These are phyloP conservation scores for Sporisorium scitamineum DNA, from an alignment of 1,284 basidiomycete species.

Conservation along the genomic window DNA sequence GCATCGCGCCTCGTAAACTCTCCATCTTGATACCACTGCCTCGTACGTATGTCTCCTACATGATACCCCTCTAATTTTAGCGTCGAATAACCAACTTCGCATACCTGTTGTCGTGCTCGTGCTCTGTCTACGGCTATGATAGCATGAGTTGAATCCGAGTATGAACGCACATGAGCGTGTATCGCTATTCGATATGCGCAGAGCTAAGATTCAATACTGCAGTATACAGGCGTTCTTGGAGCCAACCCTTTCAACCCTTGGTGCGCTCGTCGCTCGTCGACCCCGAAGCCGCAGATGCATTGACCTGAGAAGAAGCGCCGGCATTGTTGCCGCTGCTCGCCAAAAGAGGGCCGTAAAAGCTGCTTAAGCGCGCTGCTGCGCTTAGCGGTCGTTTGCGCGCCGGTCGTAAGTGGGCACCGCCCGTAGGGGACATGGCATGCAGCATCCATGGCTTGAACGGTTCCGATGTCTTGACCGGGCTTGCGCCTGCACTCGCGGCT, in stretches of 20 bases:
- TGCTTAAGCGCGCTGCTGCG: conserved; percentile 52
- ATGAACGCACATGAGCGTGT: background rate
- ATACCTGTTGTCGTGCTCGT: background rate
- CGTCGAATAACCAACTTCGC: background rate
- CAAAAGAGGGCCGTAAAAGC: conserved; percentile 48
- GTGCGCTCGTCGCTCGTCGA: background rate
- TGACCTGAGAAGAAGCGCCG: background rate
- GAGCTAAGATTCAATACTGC: too few species aligned
- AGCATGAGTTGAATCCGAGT: background rate
- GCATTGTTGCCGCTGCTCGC: conserved; percentile 2
- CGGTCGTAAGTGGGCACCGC: conserved; percentile 29
- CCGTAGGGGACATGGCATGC: conserved; percentile 39
- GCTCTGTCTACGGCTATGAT: too few species aligned
- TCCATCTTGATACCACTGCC: conserved; percentile 9
- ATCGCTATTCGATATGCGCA: too few species aligned
- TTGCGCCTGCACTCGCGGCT: conserved; percentile 2
- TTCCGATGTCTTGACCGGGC: conserved; percentile 26
- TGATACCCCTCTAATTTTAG: conserved; percentile 4
- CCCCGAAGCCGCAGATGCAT: background rate
- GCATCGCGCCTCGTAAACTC: background rate
- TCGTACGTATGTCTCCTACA: background rate
- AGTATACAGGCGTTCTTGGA: too few species aligned
- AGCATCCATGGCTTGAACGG: conserved; percentile 47
- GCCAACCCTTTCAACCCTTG: background rate
- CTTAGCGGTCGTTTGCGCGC: conserved; percentile 47